These are phyloP conservation scores for Veloboletus limbatus DNA, from an alignment of 1,284 basidiomycete species.

Conservation along the genomic window DNA sequence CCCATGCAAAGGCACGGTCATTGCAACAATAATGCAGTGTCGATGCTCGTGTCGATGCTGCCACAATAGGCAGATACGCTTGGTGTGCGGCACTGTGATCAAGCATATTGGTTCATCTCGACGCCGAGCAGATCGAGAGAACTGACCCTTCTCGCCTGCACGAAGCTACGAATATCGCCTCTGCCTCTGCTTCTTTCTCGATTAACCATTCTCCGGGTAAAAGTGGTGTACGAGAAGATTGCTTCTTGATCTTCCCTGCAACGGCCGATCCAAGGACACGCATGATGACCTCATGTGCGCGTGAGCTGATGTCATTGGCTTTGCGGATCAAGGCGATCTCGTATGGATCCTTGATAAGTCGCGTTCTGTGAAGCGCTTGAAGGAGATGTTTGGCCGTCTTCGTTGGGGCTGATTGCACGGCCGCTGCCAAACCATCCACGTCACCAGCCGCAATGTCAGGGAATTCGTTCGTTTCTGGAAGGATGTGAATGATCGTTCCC, in stretches of 20 bases:
- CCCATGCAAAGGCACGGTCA: conserved; percentile 77
- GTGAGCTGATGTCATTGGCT: conserved; percentile 82
- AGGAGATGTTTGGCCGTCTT: conserved; percentile 53
- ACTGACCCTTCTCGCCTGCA: conserved; percentile 81
- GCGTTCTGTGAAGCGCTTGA: conserved; percentile 69
- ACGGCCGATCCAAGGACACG: conserved; percentile 79
- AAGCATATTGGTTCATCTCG: conserved; percentile 5
- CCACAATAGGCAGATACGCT: conserved; percentile 89
- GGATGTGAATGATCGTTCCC: conserved; percentile 57
- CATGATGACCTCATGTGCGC: conserved; percentile 89
- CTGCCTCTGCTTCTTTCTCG: conserved; percentile 86
- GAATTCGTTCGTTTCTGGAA: conserved; percentile 60
- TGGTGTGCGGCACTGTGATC: conserved; percentile 69
- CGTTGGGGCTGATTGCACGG: conserved; percentile 39
- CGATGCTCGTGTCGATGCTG: conserved; percentile 77
- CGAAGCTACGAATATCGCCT: conserved; percentile 86
- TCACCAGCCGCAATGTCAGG: conserved; percentile 41
- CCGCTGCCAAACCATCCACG: conserved; percentile 27
- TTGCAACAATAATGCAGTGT: conserved; percentile 91
- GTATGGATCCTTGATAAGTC: conserved; percentile 70
- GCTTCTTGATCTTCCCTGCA: conserved; percentile 46
- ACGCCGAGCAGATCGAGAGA: neutral
- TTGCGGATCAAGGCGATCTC: conserved; percentile 75
- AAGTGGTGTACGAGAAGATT: conserved; percentile 41
- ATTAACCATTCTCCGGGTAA: conserved; percentile 81